Conservation (phyloP, 2,329 filamentous ascomycete genomes). For the Pestalotiopsis sp. region DNA sequence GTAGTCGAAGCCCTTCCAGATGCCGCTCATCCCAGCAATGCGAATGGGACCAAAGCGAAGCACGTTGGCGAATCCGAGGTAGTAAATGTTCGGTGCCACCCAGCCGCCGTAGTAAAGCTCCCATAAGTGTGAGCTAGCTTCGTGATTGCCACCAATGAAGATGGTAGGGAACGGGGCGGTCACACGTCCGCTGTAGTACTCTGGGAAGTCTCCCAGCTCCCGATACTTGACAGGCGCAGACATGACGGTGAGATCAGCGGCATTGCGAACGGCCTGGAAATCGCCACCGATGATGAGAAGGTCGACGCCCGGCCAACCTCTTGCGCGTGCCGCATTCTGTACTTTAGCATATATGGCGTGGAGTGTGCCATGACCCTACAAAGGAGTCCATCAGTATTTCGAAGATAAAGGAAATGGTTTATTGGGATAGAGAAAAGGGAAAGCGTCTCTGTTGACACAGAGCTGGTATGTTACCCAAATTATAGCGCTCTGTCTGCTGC, state of each 20-base stretch:
- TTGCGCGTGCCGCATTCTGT: conserved; percentile 65
- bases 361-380: conserved; percentile 85
- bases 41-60: conserved; percentile 81
- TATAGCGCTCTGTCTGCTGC: background rate
- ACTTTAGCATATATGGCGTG: conserved; percentile 89
- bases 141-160: conserved; percentile 94
- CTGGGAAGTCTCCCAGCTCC: conserved; percentile 86
- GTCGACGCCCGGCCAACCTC: conserved; percentile 82
- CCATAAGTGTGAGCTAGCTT: conserved; percentile 86
- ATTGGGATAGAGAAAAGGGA: background rate
- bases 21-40: conserved; percentile 88
- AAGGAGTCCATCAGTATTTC: background rate
- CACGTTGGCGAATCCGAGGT: conserved; percentile 90
- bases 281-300: conserved; percentile 94
- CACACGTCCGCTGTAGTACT: conserved; percentile 83
- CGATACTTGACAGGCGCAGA: conserved; percentile 89
- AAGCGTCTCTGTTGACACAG: background rate
- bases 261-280: conserved; percentile 93
- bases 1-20: conserved; percentile 93
- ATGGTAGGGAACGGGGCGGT: conserved; percentile 86
- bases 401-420: background rate
- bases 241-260: conserved; percentile 84
- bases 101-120: conserved; percentile 97
- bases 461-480: background rate
- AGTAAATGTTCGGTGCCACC: conserved; percentile 97